phyloP scores from a whole-genome alignment of 2,329 filamentous ascomycete species.

The Colletotrichum aenigma region DNA sequence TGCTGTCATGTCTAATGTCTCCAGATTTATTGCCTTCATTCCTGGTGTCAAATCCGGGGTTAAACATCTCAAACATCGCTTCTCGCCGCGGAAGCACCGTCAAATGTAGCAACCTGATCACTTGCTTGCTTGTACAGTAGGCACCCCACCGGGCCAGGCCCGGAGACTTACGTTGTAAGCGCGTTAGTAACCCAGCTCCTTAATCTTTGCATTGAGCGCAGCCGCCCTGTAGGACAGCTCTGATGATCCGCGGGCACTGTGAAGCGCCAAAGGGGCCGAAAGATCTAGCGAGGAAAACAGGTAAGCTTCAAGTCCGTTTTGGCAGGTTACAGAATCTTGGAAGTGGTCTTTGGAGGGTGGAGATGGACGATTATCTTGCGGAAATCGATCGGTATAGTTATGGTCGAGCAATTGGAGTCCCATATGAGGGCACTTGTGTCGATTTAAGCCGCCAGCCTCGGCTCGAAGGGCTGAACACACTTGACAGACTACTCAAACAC shows the following conservation, averaged over 20 bases:
- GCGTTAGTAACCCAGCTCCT: background rate
- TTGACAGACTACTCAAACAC: fast-evolving
- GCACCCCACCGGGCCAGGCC: too few relatives aligned
- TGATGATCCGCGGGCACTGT: background rate
- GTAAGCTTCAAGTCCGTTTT: background rate
- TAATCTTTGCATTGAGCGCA: fast-evolving
- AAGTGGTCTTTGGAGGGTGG: background rate
- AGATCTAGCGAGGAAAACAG: fast-evolving
- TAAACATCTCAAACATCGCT: background rate
- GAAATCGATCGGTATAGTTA: background rate
- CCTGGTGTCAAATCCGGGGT: background rate
- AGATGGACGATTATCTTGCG: background rate
- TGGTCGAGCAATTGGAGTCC: too few relatives aligned
- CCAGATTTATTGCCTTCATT: fast-evolving
- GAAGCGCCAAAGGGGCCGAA: background rate
- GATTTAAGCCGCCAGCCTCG: too few relatives aligned
- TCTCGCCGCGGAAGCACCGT: background rate
- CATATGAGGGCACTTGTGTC: too few relatives aligned
- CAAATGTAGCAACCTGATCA: background rate
- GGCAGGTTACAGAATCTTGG: background rate
- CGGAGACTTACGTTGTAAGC: fast-evolving
- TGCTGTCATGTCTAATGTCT: background rate
- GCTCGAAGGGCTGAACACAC: too few relatives aligned
- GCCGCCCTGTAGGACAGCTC: too few relatives aligned
- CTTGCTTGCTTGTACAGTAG: background rate